Conservation (phyloP, 2,329 filamentous ascomycete species). For the Verticillium albo-atrum region DNA sequence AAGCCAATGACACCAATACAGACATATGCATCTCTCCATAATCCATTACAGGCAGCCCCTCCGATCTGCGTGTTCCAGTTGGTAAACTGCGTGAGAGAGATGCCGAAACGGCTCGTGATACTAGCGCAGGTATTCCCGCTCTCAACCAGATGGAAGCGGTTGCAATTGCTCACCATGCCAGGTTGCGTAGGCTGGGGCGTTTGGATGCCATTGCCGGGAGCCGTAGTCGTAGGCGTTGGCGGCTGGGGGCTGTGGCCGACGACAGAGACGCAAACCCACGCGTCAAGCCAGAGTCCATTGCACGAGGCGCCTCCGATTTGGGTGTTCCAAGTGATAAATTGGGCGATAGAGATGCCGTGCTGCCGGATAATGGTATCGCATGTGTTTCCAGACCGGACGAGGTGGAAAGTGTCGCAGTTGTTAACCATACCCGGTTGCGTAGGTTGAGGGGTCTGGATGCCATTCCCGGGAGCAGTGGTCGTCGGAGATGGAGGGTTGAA, state of each 20-base stretch:
- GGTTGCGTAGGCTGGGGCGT: conserved; percentile 4
- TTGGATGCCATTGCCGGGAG: conserved; percentile 8
- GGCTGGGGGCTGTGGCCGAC: conserved; percentile 1
- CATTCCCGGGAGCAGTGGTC: neutral
- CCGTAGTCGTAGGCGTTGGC: conserved; percentile 6
- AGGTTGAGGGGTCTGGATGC: conserved; percentile 8
- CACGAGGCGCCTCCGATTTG: conserved; percentile 7
- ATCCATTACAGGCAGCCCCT: conserved; percentile 4
- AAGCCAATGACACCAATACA: conserved; percentile 10
- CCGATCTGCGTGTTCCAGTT: conserved; percentile 15
- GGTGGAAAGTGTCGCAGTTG: conserved; percentile 15
- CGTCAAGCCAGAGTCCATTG: conserved; percentile 6
- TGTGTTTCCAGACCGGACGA: conserved; percentile 4
- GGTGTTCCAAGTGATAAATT: conserved; percentile 15
- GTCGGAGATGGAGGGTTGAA: neutral
- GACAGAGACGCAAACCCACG: conserved; percentile 10
- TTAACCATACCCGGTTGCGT: conserved; percentile 11
- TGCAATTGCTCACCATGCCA: conserved; percentile 16
- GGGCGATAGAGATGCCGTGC: conserved; percentile 5
- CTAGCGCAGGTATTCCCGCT: conserved; percentile 16
- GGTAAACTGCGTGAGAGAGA: conserved; percentile 17
- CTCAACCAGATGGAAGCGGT: conserved; percentile 20
- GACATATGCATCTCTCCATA: conserved; percentile 9
- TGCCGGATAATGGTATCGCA: conserved; percentile 4
- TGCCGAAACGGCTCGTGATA: conserved; percentile 16